Base-by-base conservation (phyloP, 1,284 basidiomycete genomes). In the Leccinum subfulvum region DNA sequence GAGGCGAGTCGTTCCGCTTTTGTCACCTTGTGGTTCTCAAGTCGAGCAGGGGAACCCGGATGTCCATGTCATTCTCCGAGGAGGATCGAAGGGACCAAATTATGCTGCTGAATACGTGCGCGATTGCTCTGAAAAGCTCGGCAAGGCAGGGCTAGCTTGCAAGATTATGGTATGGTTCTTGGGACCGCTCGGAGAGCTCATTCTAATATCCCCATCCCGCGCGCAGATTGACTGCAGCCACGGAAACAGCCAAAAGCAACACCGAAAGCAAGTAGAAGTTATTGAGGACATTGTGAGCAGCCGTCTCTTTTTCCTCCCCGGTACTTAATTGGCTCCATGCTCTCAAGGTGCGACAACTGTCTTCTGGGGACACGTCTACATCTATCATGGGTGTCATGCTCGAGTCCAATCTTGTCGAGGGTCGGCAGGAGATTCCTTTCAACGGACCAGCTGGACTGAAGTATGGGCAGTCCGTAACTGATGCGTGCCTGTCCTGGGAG, bases 341-440 rank as follows among this genome's bases (percentile, higher is more conserved):
- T 57, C 16, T 30, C 5, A 66, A 92, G 90, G 87, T 90, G 23
- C 78, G 79, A 52, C 91, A 95, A 80, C 78, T 94, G 21, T 83
- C 89, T 65, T 84, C 82, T 3, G 80, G 81, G 41, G 88, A 93
- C 60, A 94, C 92, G 1, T 82, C 87, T 1, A 74, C 82, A 23
- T 84, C 86, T 73, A 94, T 99, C 68, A 91, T 97, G 84, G 97
- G 97, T 63, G 95, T 97, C 64, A 99, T 99, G 97, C 84, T 98
- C 65, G 97, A 99, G 78, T 94, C 91, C 56, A 97, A 99, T 77
- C 82, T 98, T 62, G 85, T 92, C 56, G 96, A 95, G 73, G 91
- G 92, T 30, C 86, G 92, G 47, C 95, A 98, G 77, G 88, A 93
- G 69, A 91, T 97, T 63, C 90, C 94, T 7, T 72, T 85, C 2